A percentile compares a stretch with the other conserved stretches of the same genome.
phyloP scores from a whole-genome alignment of 805 yeast genomes.

The Yarrowia yakushimensis region DNA sequence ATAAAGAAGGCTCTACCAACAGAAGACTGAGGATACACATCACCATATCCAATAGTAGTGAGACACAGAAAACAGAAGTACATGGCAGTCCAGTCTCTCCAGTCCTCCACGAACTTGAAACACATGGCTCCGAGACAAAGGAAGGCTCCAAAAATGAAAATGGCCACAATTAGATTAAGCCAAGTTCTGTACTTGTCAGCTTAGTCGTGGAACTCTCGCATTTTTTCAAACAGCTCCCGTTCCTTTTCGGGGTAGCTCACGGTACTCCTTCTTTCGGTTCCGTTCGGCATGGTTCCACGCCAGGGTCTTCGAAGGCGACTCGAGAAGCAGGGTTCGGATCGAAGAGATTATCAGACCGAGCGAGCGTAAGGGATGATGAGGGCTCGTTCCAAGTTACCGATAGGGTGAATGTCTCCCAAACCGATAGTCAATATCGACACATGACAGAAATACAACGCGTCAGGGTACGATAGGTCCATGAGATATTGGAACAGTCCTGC shows the following conservation, averaged over 20 bases:
- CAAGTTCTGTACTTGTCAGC: constrained; percentile 34
- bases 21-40: constrained; percentile 55
- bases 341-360: constrained; percentile 72
- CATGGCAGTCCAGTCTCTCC: constrained; percentile 69
- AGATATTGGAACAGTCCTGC: constrained; percentile 53
- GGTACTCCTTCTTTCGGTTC: constrained; percentile 42
- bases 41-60: constrained; percentile 84
- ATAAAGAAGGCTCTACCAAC: constrained; percentile 74
- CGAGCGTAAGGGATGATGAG: constrained; percentile 58
- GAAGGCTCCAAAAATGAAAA: constrained; percentile 48
- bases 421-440: constrained; percentile 79
- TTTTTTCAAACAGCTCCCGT: constrained; percentile 51
- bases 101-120: constrained; percentile 57
- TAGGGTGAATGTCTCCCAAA: constrained; percentile 68
- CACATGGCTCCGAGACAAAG: constrained; percentile 73
- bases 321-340: constrained; percentile 60
- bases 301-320: constrained; percentile 59
- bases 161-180: constrained; percentile 38
- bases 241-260: constrained; percentile 33
- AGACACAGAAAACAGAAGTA: constrained; percentile 75
- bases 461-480: constrained; percentile 52
- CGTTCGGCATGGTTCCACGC: constrained; percentile 63
- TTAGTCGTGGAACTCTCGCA: constrained; percentile 49
- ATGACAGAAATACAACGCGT: constrained; percentile 67
- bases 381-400: constrained; percentile 51